Conservation (phyloP, 495 filamentous ascomycete species). For the Neurospora sublineolata region DNA sequence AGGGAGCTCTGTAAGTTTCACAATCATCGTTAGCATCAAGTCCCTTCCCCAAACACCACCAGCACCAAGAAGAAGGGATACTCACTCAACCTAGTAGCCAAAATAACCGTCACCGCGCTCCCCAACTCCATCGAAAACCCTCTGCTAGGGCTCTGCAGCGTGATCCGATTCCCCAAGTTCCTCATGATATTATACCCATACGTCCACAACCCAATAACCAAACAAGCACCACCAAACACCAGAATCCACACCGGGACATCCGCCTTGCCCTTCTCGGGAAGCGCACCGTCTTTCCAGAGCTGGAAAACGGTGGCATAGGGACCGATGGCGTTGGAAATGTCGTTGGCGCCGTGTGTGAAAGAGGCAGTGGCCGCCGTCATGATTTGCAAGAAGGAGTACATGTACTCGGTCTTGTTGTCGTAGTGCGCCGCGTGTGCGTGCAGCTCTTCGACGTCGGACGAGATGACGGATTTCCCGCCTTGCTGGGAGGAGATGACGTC, state of each 20-base stretch:
- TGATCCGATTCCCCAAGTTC: constrained; percentile 58
- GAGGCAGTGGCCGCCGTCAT: constrained; percentile 61
- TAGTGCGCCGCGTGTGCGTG: constrained; percentile 54
- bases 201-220: constrained; percentile 56
- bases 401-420: constrained; percentile 66
- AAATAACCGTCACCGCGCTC: constrained; percentile 53
- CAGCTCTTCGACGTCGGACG: constrained; percentile 42
- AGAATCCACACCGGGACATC: constrained; percentile 59
- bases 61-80: neutral
- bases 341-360: constrained; percentile 72
- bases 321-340: constrained; percentile 64
- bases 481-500: constrained; percentile 42
- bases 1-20: constrained; percentile 28
- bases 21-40: neutral
- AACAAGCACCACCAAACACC: constrained; percentile 41
- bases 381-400: constrained; percentile 63
- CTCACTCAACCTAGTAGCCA: constrained; percentile 47
- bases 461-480: constrained; percentile 8
- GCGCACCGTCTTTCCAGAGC: constrained; percentile 44
- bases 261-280: constrained; percentile 40
- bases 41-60: neutral
- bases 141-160: constrained; percentile 54
- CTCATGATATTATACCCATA: constrained; percentile 65
- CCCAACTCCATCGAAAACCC: constrained; percentile 62
- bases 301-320: constrained; percentile 59